phyloP scores from a whole-genome alignment of 2,329 filamentous ascomycete species.

The Botrytis aclada region DNA sequence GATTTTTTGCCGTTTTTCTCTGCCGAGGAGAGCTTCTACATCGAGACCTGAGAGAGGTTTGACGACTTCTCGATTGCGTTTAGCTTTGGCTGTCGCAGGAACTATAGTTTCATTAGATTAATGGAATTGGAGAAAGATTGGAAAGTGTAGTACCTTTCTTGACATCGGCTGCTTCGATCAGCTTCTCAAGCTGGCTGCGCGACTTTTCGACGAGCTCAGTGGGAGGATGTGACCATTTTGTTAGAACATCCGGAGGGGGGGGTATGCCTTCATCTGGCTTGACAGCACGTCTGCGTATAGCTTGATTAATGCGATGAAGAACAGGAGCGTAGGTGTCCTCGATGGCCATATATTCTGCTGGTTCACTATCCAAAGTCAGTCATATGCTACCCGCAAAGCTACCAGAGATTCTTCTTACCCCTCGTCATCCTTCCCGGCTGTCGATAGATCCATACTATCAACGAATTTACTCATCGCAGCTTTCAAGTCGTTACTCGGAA shows the following conservation, averaged over 20 bases:
- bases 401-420: constrained; percentile 49
- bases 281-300: constrained; percentile 77
- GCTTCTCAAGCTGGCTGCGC: constrained; percentile 53
- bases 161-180: constrained; percentile 70
- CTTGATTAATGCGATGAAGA: constrained; percentile 85
- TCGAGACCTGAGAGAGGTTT: constrained; percentile 90
- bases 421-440: constrained; percentile 68
- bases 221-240: constrained; percentile 71
- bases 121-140: background rate
- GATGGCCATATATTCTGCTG: constrained; percentile 67
- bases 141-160: constrained; percentile 63
- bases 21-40: constrained; percentile 73
- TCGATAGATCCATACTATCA: constrained; percentile 84
- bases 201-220: constrained; percentile 60
- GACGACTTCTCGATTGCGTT: constrained; percentile 60
- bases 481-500: constrained; percentile 72
- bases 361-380: constrained; percentile 40
- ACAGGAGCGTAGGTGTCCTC: constrained; percentile 82
- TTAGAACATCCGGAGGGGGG: constrained; percentile 60
- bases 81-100: constrained; percentile 73
- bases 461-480: constrained; percentile 89
- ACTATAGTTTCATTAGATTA: constrained; percentile 47
- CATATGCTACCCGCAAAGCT: constrained; percentile 20
- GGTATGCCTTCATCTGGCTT: constrained; percentile 64
- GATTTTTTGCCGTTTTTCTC: constrained; percentile 51